These are phyloP conservation scores for Diaporthe citrichinensis DNA, from an alignment of 2,329 filamentous ascomycete species.

Conservation along the genomic window DNA sequence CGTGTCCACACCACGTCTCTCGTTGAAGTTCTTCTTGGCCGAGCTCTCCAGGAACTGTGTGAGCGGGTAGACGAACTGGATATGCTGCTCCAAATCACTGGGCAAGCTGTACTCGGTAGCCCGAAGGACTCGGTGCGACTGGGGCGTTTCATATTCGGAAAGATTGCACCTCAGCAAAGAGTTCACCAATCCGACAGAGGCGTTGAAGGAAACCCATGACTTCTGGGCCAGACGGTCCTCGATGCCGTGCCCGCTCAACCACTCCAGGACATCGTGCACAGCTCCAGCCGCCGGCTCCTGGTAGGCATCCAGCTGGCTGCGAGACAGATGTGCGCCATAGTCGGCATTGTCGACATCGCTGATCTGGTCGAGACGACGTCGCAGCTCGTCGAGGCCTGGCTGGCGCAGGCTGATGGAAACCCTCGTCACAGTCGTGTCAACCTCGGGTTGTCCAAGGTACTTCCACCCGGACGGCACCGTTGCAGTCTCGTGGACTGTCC, in stretches of 20 bases:
- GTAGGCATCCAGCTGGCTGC: slow-evolving; percentile 13
- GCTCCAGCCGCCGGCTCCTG: background rate
- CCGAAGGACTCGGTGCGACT: slow-evolving; percentile 9
- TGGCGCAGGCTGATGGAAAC: slow-evolving; percentile 13
- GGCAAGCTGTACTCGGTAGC: slow-evolving; percentile 19
- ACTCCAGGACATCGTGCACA: background rate
- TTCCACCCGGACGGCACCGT: slow-evolving; percentile 8
- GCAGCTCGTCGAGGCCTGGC: slow-evolving; percentile 22
- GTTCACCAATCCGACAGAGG: slow-evolving; percentile 17
- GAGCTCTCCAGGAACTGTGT: slow-evolving; percentile 13
- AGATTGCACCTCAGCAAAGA: slow-evolving; percentile 20
- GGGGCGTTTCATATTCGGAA: background rate
- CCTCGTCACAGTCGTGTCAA: background rate
- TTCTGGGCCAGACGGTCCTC: slow-evolving; percentile 14
- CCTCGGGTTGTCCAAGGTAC: slow-evolving; percentile 6
- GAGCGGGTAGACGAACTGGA: slow-evolving; percentile 33
- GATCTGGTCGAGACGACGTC: slow-evolving; percentile 18
- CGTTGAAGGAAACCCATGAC: slow-evolving; percentile 18
- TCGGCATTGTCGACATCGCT: slow-evolving; percentile 3
- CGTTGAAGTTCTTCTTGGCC: slow-evolving; percentile 20
- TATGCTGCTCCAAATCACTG: slow-evolving; percentile 9
- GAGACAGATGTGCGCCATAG: background rate
- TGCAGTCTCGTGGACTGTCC: slow-evolving; percentile 6
- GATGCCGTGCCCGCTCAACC: slow-evolving; percentile 18
- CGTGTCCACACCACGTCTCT: background rate